phyloP scores from a whole-genome alignment of 2,329 filamentous ascomycete genomes.

The Colletotrichum lini region DNA sequence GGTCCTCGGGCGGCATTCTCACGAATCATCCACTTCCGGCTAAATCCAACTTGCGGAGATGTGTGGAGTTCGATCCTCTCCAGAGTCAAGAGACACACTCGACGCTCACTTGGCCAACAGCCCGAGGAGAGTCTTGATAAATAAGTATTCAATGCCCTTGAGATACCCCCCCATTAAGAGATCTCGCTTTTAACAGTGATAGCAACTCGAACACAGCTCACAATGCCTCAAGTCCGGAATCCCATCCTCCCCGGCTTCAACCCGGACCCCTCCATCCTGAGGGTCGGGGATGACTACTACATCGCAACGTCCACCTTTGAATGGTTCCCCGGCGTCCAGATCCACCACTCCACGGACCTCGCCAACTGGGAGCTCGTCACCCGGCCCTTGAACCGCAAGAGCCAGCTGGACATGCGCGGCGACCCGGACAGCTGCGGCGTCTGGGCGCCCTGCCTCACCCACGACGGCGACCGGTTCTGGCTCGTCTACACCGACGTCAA shows the following conservation, averaged over 20 bases:
- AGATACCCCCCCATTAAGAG: fast-evolving
- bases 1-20: slow-evolving; percentile 29
- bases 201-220: slow-evolving; percentile 12
- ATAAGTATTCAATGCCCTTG: not conserved
- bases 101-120: not conserved
- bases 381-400: slow-evolving; percentile 64
- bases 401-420: slow-evolving; percentile 71
- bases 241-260: slow-evolving; percentile 72
- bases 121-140: slow-evolving; percentile 1
- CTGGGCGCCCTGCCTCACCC: slow-evolving; percentile 76
- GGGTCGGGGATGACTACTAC: slow-evolving; percentile 68
- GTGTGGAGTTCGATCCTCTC: slow-evolving; percentile 21
- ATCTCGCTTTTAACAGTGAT: no score
- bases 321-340: slow-evolving; percentile 69
- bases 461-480: slow-evolving; percentile 73
- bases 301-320: slow-evolving; percentile 70
- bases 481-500: slow-evolving; percentile 78
- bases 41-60: slow-evolving; percentile 40
- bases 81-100: not conserved
- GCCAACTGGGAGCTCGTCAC: slow-evolving; percentile 66
- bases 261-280: slow-evolving; percentile 67
- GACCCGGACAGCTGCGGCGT: slow-evolving; percentile 72
- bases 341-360: slow-evolving; percentile 67
- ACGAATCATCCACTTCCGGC: slow-evolving; percentile 36
- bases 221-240: slow-evolving; percentile 65